These are phyloP conservation scores for Vaccinium vitisidaea DNA, from an alignment of 148 eudicot genomes.

Conservation along the genomic window DNA sequence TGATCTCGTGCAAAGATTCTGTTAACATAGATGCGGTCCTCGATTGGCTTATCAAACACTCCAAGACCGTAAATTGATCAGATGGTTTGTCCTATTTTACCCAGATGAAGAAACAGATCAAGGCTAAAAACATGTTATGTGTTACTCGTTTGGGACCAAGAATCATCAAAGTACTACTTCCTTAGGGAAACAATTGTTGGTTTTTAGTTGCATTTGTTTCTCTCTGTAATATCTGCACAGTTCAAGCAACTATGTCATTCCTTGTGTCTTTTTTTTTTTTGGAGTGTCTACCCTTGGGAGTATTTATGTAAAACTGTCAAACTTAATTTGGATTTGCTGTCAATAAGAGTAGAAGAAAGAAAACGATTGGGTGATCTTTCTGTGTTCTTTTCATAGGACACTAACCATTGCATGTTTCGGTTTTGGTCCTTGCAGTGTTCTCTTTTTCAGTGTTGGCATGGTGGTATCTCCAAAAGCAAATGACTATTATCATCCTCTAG, in stretches of 20 bases:
- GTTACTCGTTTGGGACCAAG: not conserved
- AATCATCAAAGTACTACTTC: not conserved
- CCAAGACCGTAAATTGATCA: slow-evolving; percentile 64
- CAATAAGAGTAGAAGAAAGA: not conserved
- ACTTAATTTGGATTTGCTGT: not conserved
- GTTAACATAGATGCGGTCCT: slow-evolving; percentile 82
- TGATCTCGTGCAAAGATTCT: slow-evolving; percentile 96
- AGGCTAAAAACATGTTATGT: not conserved
- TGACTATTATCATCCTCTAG: not conserved
- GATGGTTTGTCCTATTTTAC: not conserved
- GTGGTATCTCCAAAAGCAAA: not conserved
- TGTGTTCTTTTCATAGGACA: not conserved
- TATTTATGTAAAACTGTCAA: not conserved
- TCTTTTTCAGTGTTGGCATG: not conserved
- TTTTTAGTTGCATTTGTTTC: not conserved
- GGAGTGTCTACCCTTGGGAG: not conserved
- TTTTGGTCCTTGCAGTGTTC: not conserved
- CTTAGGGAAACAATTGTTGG: not conserved
- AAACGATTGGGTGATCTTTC: not conserved
- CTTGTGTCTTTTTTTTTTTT: not conserved
- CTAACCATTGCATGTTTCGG: not conserved
- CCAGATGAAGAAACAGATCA: not conserved
- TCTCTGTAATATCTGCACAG: not conserved
- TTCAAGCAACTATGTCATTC: not conserved
- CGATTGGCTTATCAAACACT: slow-evolving; percentile 93